These are phyloP conservation scores for Diddensiella transvaalensis DNA, from an alignment of 805 yeast genomes.

Conservation along the genomic window DNA sequence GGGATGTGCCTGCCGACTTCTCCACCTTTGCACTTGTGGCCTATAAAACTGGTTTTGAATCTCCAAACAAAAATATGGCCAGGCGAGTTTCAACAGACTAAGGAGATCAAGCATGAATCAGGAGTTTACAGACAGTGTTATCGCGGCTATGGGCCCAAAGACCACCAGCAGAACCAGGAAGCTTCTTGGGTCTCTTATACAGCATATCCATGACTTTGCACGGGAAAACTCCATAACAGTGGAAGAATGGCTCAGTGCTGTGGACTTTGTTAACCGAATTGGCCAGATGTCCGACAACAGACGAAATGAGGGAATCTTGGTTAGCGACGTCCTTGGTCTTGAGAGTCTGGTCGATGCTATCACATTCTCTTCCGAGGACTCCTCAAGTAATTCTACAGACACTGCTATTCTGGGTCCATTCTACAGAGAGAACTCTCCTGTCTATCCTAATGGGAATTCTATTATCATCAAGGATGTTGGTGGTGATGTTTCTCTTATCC, in stretches of 20 bases:
- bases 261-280: slow-evolving; percentile 33
- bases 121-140: slow-evolving; percentile 6
- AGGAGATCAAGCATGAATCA: too few relatives aligned
- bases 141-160: slow-evolving; percentile 12
- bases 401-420: slow-evolving; percentile 37
- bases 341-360: slow-evolving; percentile 35
- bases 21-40: too few relatives aligned
- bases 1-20: too few relatives aligned
- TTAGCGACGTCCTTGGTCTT: slow-evolving; percentile 36
- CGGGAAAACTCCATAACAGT: slow-evolving; percentile 35
- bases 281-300: slow-evolving; percentile 35
- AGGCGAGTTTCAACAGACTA: too few relatives aligned
- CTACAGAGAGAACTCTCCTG: slow-evolving; percentile 34
- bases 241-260: slow-evolving; percentile 37
- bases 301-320: slow-evolving; percentile 37
- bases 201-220: slow-evolving; percentile 37
- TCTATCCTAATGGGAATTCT: slow-evolving; percentile 33
- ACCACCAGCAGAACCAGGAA: slow-evolving; percentile 10
- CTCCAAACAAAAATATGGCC: too few relatives aligned
- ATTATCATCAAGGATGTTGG: slow-evolving; percentile 34
- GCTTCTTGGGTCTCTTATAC: slow-evolving; percentile 26
- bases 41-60: too few relatives aligned
- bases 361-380: slow-evolving; percentile 13
- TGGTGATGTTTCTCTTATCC: slow-evolving; percentile 31
- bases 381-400: slow-evolving; percentile 26